These are phyloP conservation scores for Xylariales sp. DNA, from an alignment of 2,329 filamentous ascomycete genomes.

Conservation along the genomic window DNA sequence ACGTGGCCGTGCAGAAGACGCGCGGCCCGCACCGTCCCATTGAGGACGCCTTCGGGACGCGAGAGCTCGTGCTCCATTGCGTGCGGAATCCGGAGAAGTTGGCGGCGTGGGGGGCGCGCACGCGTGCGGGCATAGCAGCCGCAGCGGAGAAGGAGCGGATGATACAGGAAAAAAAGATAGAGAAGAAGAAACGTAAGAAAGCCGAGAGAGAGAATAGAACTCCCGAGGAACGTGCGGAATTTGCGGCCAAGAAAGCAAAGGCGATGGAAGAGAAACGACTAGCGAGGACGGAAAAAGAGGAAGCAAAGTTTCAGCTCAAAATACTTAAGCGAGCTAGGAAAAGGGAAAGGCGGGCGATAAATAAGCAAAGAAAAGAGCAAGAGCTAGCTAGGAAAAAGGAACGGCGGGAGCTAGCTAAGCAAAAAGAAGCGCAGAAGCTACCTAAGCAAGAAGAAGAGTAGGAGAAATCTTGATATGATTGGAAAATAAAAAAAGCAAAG, in stretches of 20 bases:
- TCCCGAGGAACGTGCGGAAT: slow-evolving; percentile 6
- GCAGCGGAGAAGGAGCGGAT: slow-evolving; percentile 2
- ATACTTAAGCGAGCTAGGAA: background rate
- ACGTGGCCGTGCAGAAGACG: slow-evolving; percentile 1
- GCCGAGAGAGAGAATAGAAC: background rate
- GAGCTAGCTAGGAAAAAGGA: background rate
- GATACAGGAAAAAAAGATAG: background rate
- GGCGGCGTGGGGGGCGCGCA: background rate
- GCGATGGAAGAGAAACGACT: background rate
- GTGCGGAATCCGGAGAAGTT: slow-evolving; percentile 14
- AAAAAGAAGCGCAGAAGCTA: too few species aligned
- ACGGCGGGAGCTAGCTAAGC: too few species aligned
- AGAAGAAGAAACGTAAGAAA: slow-evolving; percentile 3
- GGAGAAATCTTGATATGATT: too few species aligned
- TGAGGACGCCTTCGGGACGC: slow-evolving; percentile 21
- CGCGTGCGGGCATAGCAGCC: background rate
- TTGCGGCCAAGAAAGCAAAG: slow-evolving; percentile 1
- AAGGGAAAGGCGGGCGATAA: too few species aligned
- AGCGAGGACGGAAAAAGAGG: background rate
- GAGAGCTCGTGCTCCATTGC: slow-evolving; percentile 20
- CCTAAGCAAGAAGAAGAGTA: too few species aligned
- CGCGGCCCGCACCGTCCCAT: slow-evolving; percentile 6
- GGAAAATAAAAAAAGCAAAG: too few species aligned
- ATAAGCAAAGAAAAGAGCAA: background rate
- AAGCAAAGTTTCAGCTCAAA: background rate